Evolutionary conservation across 495 filamentous ascomycete genomes (phyloP).

Genomic region (Podospora pseudocomata): DNA sequence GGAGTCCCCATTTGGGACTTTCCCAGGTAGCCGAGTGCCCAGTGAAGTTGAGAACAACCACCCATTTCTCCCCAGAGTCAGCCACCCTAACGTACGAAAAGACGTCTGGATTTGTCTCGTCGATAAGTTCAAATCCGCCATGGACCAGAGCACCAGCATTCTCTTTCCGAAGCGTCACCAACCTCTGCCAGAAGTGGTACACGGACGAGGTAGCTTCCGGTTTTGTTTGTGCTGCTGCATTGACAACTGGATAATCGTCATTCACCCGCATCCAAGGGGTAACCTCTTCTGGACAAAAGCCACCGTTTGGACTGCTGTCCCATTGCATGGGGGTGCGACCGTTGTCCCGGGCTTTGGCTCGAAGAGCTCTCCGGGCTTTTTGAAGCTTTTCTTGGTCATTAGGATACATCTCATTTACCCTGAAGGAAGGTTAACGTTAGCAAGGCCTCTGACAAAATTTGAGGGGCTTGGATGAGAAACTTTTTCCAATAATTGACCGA

Average conservation of each 20-base stretch:
- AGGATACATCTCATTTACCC: not conserved
- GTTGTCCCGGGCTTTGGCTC: conserved; percentile 55
- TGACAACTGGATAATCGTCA: conserved; percentile 50
- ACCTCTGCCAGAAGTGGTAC: conserved; percentile 45
- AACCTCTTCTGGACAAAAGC: conserved; percentile 20
- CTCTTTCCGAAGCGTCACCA: conserved; percentile 41
- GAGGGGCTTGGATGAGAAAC: conserved; percentile 38
- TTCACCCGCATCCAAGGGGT: conserved; percentile 56
- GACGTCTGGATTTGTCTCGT: not conserved
- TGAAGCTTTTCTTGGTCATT: not conserved
- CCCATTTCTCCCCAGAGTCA: not conserved
- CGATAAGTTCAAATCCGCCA: conserved; percentile 37
- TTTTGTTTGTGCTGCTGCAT: conserved; percentile 45
- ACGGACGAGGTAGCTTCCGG: conserved; percentile 35
- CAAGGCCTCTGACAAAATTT: conserved; percentile 44
- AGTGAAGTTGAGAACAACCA: not conserved
- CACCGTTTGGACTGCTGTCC: conserved; percentile 35
- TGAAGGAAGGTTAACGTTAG: not conserved
- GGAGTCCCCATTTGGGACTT: not conserved
- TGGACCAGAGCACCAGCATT: conserved; percentile 45
- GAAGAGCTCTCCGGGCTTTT: conserved; percentile 34
- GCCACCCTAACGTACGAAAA: not conserved
- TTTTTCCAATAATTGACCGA: conserved; percentile 58
- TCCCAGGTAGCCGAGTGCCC: not conserved
- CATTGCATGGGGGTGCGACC: conserved; percentile 61